These are phyloP conservation scores for Nymphaea colorata DNA, from an alignment of 164 flowering plant species.

Conservation along the genomic window DNA sequence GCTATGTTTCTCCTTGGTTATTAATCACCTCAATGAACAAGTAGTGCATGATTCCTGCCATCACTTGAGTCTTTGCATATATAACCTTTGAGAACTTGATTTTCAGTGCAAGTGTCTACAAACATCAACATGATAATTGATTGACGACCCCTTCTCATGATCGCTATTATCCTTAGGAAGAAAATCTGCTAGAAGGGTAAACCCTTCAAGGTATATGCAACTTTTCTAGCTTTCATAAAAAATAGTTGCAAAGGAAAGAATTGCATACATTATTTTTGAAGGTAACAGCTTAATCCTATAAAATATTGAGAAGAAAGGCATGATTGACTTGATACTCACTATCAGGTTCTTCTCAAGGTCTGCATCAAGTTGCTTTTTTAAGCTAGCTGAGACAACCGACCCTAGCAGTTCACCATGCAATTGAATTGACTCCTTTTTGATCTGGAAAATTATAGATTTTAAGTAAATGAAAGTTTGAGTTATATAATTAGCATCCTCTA, in stretches of 20 bases:
- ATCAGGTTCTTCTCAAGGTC: conserved; percentile 54
- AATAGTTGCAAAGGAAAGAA: background rate
- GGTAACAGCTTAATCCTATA: too few relatives aligned
- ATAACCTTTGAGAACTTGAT: too few relatives aligned
- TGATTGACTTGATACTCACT: conserved; percentile 32
- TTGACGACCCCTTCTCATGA: too few relatives aligned
- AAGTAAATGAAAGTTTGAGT: background rate
- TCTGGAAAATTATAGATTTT: conserved; percentile 21
- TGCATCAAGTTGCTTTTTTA: conserved; percentile 33
- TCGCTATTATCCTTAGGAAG: too few relatives aligned
- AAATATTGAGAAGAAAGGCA: background rate
- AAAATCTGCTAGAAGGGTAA: too few relatives aligned
- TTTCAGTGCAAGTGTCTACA: too few relatives aligned
- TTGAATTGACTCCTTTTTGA: conserved; percentile 31
- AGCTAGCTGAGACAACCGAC: conserved; percentile 27
- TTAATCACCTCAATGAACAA: too few relatives aligned
- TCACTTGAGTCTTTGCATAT: too few relatives aligned
- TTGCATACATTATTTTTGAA: background rate
- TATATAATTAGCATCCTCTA: conserved; percentile 2
- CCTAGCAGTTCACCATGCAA: conserved; percentile 52
- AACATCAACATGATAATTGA: too few relatives aligned
- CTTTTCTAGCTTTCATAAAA: background rate
- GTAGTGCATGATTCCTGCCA: too few relatives aligned
- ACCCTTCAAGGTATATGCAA: background rate
- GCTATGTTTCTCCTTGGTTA: too few relatives aligned